Base-by-base conservation (phyloP, 1,284 basidiomycete species). In the Nidula niveotomentosa region DNA sequence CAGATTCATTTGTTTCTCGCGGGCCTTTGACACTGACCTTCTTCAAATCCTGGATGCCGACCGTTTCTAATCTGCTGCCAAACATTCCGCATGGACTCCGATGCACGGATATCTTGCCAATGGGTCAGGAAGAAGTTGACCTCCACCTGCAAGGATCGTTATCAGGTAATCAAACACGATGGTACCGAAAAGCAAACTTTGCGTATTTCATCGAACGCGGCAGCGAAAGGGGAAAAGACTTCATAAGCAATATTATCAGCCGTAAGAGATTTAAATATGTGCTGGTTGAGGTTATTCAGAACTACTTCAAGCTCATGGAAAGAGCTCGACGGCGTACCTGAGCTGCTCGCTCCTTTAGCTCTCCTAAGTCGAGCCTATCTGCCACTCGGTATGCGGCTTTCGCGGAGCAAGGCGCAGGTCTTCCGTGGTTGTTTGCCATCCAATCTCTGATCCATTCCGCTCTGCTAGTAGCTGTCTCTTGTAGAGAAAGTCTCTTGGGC, bases 341-440 rank as follows among this genome's bases (percentile, higher is more conserved):
- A 55, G 85, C 85, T 17, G 91, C 90, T 49, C 86, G 79, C 17
- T 82, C 78, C 65, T 86, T 89, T 53, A 93, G 70, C 39, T 90
- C 89, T 34, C 72, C 65, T 36, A 93, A 73, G 58, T 86, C 86
- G 36, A 93, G 76, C 71, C 88, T 83, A 63, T 94, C 92, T 2
- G 92, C 91, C n/a, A 94, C 77, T 43, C 90, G 78, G 68, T 93
- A 95, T n/a, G 89, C 85, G 2, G 93, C 88, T 71, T 95, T 95
- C 8, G 93, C 91, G 18, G 89, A 92, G 62, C 91, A 92, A 0
- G 93, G 93, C n/a, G 79, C 75, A 0, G 90, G 90, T 41, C 82
- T 76, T 12, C 80, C 81, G 2, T 81, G 80, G 64, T 88, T 80
- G 53, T 70, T 71, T 53, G 69, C 70, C 62, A 78, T 76, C 88